Percentiles rank a stretch among this genome's conserved stretches.
Conservation (phyloP, 2,329 filamentous ascomycete species). For the Incumbomyces lentus region DNA sequence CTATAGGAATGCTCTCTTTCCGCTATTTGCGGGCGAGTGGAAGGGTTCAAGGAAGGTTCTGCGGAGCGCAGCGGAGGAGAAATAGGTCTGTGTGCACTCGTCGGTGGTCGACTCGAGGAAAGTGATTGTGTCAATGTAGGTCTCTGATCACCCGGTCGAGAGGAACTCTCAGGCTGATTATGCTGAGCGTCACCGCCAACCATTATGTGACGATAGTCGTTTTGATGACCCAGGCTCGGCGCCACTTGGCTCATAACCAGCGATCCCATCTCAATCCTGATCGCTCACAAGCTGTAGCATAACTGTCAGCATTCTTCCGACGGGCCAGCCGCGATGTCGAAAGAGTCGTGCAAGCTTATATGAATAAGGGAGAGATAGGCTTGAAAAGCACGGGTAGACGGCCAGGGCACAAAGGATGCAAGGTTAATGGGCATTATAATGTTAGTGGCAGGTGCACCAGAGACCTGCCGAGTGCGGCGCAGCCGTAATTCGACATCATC, state of each 20-base stretch:
- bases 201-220: conserved; percentile 55
- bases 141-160: not conserved
- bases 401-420: conserved; percentile 5
- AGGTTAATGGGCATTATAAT: not conserved
- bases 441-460: conserved; percentile 4
- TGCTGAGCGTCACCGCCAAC: conserved; percentile 35
- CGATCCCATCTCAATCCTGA: conserved; percentile 47
- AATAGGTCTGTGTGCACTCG: conserved; percentile 11
- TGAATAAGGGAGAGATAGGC: not conserved
- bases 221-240: conserved; percentile 55
- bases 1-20: conserved; percentile 9
- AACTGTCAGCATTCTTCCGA: conserved; percentile 6
- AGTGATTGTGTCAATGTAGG: conserved; percentile 1
- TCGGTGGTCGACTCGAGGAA: not conserved
- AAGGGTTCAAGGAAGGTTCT: conserved; percentile 2
- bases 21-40: conserved; percentile 8
- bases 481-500: conserved; percentile 1
- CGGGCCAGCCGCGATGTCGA: conserved; percentile 7
- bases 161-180: conserved; percentile 10
- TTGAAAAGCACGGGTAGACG: not conserved
- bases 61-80: conserved; percentile 4
- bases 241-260: conserved; percentile 58
- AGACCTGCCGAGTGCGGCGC: conserved; percentile 2
- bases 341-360: not conserved
- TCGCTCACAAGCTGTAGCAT: conserved; percentile 13